phyloP scores from a whole-genome alignment of 305 asterid species.

The Fraxinus ornus region DNA sequence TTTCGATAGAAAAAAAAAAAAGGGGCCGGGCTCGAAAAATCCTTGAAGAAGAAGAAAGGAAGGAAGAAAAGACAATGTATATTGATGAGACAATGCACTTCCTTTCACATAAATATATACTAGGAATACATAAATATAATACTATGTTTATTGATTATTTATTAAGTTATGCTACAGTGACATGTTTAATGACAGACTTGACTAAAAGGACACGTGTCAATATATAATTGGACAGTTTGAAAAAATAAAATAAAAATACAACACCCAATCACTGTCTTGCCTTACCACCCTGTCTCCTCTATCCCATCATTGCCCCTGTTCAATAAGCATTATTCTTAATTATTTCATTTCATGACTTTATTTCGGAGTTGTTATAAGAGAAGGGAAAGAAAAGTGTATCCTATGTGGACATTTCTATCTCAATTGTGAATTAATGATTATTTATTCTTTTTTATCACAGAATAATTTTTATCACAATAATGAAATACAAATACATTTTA shows the following conservation, averaged over 20 bases:
- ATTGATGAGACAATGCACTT: conserved; percentile 20
- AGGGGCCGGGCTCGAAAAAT: not conserved
- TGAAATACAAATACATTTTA: not conserved
- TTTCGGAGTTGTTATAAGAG: conserved; percentile 23
- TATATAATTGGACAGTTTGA: too few relatives aligned
- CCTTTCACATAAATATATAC: conserved; percentile 39
- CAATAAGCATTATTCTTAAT: not conserved
- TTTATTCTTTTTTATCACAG: not conserved
- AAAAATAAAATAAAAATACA: too few relatives aligned
- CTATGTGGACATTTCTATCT: conserved; percentile 35
- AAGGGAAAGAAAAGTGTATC: conserved; percentile 5
- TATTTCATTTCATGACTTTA: not conserved
- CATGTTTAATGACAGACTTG: too few relatives aligned
- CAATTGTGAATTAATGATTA: not conserved
- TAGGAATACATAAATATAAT: not conserved
- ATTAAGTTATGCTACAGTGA: too few relatives aligned
- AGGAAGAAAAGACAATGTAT: not conserved
- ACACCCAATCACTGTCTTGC: too few relatives aligned
- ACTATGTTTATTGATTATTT: not conserved
- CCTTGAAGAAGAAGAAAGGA: not conserved
- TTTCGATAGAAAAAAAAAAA: not conserved
- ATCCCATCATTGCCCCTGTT: too few relatives aligned
- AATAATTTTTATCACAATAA: not conserved
- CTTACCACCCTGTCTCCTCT: too few relatives aligned
- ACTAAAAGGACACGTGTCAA: too few relatives aligned